Evolutionary conservation across 2,329 filamentous ascomycete species (phyloP).

Genomic region (Colletotrichum sublineola): DNA sequence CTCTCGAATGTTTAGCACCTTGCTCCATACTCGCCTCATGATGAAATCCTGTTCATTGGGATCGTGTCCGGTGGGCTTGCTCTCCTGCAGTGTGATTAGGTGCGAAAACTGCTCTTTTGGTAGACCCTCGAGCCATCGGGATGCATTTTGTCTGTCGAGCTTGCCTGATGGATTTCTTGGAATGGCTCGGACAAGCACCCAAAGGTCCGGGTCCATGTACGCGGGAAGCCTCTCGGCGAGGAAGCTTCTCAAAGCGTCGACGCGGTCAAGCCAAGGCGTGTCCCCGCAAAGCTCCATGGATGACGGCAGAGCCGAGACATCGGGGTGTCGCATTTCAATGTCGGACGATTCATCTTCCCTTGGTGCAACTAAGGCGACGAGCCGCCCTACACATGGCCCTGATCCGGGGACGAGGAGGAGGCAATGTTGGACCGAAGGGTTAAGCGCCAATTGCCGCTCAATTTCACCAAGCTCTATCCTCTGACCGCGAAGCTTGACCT

Average conservation of each 20-base stretch:
- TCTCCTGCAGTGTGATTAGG: slow-evolving; percentile 1
- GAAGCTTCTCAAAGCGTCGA: slow-evolving; percentile 3
- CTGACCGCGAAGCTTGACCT: slow-evolving; percentile 85
- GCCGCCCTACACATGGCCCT: slow-evolving; percentile 17
- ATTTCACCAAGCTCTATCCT: slow-evolving; percentile 85
- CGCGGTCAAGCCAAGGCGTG: slow-evolving; percentile 8
- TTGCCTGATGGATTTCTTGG: slow-evolving; percentile 62
- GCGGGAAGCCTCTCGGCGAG: slow-evolving; percentile 50
- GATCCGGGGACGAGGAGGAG: slow-evolving; percentile 19
- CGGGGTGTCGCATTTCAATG: no score
- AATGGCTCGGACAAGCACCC: slow-evolving; percentile 58
- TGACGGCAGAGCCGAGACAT: no score
- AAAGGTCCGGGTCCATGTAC: slow-evolving; percentile 63
- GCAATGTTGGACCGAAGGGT: slow-evolving; percentile 9
- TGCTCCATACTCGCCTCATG: slow-evolving; percentile 15
- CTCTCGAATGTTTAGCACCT: slow-evolving; percentile 11
- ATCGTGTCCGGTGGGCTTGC: background rate
- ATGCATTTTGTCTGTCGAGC: slow-evolving; percentile 60
- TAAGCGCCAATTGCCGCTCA: slow-evolving; percentile 55
- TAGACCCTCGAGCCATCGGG: slow-evolving; percentile 6
- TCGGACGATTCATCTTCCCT: no score
- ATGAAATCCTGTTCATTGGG: slow-evolving; percentile 5
- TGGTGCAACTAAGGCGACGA: background rate
- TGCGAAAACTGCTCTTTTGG: background rate
- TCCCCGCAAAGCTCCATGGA: background rate